These are phyloP conservation scores for Capronia americana DNA, from an alignment of 2,329 filamentous ascomycete genomes.

Conservation along the genomic window DNA sequence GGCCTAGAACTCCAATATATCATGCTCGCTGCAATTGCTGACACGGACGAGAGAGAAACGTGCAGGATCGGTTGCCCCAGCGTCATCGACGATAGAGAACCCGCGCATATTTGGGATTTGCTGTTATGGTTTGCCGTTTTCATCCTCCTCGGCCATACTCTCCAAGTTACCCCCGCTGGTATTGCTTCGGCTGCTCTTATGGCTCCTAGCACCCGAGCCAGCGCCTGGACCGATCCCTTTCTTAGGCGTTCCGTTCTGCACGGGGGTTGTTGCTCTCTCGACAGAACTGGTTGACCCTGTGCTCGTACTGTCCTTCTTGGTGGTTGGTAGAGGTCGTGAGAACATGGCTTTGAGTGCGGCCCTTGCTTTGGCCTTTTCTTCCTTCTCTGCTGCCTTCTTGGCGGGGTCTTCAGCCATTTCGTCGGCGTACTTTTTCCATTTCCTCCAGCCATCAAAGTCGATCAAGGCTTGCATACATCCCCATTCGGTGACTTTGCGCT, in stretches of 20 bases:
- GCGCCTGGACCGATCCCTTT: slow-evolving; percentile 19
- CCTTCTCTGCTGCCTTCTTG: slow-evolving; percentile 38
- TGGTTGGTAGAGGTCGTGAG: slow-evolving; percentile 33
- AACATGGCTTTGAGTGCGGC: slow-evolving; percentile 40
- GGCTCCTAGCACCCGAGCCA: slow-evolving; percentile 16
- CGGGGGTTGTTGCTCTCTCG: slow-evolving; percentile 22
- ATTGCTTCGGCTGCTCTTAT: slow-evolving; percentile 29
- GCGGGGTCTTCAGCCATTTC: slow-evolving; percentile 41
- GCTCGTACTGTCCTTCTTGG: slow-evolving; percentile 31
- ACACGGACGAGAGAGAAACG: background rate
- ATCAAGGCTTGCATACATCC: slow-evolving; percentile 99
- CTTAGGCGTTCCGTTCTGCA: slow-evolving; percentile 29
- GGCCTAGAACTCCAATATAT: slow-evolving; percentile 20
- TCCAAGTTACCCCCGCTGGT: slow-evolving; percentile 30
- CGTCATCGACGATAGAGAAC: background rate
- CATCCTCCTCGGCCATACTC: slow-evolving; percentile 36
- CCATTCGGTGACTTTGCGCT: slow-evolving; percentile 98
- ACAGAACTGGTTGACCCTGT: slow-evolving; percentile 16
- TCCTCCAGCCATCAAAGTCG: slow-evolving; percentile 96
- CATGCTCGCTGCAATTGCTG: slow-evolving; percentile 18
- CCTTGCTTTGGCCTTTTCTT: slow-evolving; percentile 40
- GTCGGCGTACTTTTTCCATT: slow-evolving; percentile 83
- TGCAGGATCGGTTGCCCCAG: background rate
- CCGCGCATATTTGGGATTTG: background rate
- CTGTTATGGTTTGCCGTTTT: slow-evolving; percentile 26